Evolutionary conservation across 2,329 filamentous ascomycete species (phyloP), one percentile per base, ranked within the genome.

Genomic region (Albifimbria verrucaria): DNA sequence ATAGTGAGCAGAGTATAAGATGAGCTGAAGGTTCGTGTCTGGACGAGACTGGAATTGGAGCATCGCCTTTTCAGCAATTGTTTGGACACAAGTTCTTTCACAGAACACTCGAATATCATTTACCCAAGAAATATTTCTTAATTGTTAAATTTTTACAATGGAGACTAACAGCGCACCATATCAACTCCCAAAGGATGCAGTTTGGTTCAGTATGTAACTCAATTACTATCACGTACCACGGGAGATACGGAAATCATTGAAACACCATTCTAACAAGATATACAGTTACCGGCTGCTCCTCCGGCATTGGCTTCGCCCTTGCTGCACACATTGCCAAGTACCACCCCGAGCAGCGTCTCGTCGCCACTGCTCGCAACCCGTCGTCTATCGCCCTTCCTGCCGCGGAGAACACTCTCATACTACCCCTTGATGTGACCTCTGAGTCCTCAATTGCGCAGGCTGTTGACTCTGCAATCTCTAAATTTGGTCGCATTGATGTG

Each of bases 191-290:
- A 25, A 48, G 25, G 46, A 48, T 20, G 46, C 46, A 12, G 46
- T 48, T 25, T 48, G 46, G 46, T 48, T 48, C 24, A 36, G 46
- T 48, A 36, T 20, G 42, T n/a, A n/a, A n/a, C n/a, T n/a, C n/a
- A n/a, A n/a, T n/a, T n/a, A n/a, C n/a, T n/a, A n/a, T n/a, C n/a
- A n/a, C n/a, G n/a, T n/a, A n/a, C n/a, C n/a, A n/a, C n/a, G n/a
- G n/a, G n/a, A n/a, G n/a, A n/a, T n/a, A n/a, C n/a, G n/a, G n/a
- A n/a, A n/a, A 21, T 12, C 7, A 7, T 21, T 21, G 42, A 44
- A 21, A 6, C 15, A 43, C 15, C 7, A 7, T 21, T 12, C 46
- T 32, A 21, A 44, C 42, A 36, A 36, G 28, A 36, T n/a, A 36
- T 36, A 12, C 21, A 48, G 46, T 48, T 18, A 48, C 46, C 10